These are phyloP conservation scores for Suillus bovinus DNA, from an alignment of 768 basidiomycete genomes.

Conservation along the genomic window DNA sequence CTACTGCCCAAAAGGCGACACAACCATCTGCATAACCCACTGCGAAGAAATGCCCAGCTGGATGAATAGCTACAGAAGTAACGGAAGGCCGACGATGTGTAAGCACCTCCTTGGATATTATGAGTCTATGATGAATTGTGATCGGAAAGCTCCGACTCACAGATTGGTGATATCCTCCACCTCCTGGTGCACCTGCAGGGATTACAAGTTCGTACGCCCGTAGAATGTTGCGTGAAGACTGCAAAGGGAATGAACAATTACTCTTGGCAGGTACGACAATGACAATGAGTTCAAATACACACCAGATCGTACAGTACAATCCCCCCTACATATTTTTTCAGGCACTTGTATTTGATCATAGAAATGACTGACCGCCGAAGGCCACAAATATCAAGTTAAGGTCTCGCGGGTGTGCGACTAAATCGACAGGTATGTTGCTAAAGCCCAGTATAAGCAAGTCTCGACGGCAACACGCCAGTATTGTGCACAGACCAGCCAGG, in stretches of 20 bases:
- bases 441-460: constrained; percentile 13
- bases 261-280: neutral
- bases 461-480: neutral
- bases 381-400: constrained; percentile 71
- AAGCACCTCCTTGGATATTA: constrained; percentile 54
- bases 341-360: constrained; percentile 5
- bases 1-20: constrained; percentile 80
- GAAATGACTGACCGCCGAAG: constrained; percentile 59
- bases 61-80: constrained; percentile 72
- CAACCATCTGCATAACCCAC: constrained; percentile 83
- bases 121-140: neutral
- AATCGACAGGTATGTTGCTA: constrained; percentile 57
- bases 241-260: neutral
- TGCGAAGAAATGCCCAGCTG: constrained; percentile 73
- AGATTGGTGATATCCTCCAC: constrained; percentile 56
- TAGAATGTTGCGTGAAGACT: constrained; percentile 51
- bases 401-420: constrained; percentile 69
- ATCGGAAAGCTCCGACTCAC: constrained; percentile 32
- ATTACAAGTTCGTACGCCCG: constrained; percentile 69
- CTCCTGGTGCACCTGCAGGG: constrained; percentile 83
- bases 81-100: constrained; percentile 69
- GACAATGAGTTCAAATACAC: constrained; percentile 1
- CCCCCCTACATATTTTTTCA: constrained; percentile 46
- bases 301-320: constrained; percentile 62
- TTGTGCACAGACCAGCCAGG: neutral